phyloP scores from a whole-genome alignment of 345 rosid genomes.

The Pelargonium nanum region DNA sequence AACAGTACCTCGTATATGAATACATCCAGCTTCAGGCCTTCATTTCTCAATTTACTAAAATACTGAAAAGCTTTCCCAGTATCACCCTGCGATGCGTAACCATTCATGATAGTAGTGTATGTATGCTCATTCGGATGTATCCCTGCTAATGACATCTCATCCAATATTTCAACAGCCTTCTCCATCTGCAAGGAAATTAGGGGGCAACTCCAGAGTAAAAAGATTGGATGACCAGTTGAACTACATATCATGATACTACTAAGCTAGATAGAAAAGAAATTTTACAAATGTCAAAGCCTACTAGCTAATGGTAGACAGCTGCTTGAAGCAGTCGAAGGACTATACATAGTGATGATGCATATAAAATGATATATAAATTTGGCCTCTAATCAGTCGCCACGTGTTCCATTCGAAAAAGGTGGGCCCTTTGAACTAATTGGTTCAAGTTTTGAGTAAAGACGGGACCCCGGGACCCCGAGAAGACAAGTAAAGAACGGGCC shows the following conservation, averaged over 20 bases:
- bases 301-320: neutral
- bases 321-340: neutral
- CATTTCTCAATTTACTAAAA: slow-evolving; percentile 66
- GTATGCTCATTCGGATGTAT: slow-evolving; percentile 77
- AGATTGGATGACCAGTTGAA: no score
- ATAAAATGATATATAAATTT: no score
- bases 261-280: neutral
- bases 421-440: no score
- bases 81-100: slow-evolving; percentile 88
- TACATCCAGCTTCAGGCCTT: slow-evolving; percentile 75
- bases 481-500: no score
- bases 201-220: no score
- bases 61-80: slow-evolving; percentile 88
- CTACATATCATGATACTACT: neutral
- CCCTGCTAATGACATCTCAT: slow-evolving; percentile 79
- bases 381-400: no score
- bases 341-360: neutral
- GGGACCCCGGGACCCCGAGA: no score
- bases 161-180: slow-evolving; percentile 75
- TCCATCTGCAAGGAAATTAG: slow-evolving; percentile 67
- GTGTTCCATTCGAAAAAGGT: no score
- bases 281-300: neutral
- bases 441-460: no score
- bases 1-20: slow-evolving; percentile 83
- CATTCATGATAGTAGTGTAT: slow-evolving; percentile 93